A percentile compares a stretch with the other conserved stretches of the same genome.
phyloP scores from a whole-genome alignment of 1,284 basidiomycete species.

The Trichosporon asahii region DNA sequence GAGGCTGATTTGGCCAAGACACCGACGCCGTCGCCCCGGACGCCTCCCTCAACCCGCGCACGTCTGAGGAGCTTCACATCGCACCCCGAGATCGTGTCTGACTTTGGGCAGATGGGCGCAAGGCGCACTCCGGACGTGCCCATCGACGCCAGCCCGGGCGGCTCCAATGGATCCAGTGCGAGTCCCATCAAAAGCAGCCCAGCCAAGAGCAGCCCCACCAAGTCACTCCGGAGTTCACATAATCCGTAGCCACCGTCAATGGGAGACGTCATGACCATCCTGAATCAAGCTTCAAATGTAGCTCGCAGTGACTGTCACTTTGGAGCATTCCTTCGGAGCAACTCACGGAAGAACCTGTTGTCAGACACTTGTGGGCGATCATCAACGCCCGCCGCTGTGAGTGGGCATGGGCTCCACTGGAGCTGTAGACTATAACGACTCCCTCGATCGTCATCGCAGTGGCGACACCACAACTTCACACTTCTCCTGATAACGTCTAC shows the following conservation, averaged over 20 bases:
- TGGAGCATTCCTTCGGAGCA: not conserved
- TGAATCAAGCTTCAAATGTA: not conserved
- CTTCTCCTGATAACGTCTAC: not conserved
- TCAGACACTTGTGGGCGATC: not conserved
- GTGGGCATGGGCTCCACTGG: not conserved
- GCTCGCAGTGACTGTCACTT: not conserved
- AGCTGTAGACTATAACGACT: not conserved
- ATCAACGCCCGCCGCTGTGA: too few species aligned
- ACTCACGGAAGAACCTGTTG: not conserved
- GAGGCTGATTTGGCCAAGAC: not conserved
- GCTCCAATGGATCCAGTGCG: not conserved
- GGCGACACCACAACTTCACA: not conserved
- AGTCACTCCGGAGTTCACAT: too few species aligned
- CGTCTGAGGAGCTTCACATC: not conserved
- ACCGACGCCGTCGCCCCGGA: not conserved
- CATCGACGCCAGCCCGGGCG: not conserved
- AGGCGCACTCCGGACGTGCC: not conserved
- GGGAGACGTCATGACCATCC: not conserved
- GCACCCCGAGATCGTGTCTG: not conserved
- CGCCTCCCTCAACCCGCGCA: not conserved
- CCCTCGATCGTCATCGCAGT: not conserved
- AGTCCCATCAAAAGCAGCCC: not conserved
- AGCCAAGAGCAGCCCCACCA: not conserved
- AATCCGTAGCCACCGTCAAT: not conserved
- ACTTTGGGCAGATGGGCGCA: not conserved